Evolutionary conservation across 306 rosid genomes (phyloP).

Genomic region (Dalbergia cultrata): DNA sequence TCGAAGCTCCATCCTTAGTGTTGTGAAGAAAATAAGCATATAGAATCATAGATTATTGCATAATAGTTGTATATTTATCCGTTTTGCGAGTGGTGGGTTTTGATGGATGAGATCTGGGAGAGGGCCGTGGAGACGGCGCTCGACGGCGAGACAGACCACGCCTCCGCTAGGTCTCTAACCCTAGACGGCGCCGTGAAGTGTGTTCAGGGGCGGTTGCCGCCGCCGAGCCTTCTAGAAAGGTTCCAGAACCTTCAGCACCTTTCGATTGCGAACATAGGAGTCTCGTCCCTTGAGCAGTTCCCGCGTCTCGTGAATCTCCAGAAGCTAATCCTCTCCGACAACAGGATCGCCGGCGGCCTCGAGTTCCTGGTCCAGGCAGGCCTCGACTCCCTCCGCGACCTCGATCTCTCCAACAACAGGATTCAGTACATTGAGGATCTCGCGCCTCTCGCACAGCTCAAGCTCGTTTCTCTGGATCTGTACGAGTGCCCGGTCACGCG

Average conservation of each 20-base stretch:
- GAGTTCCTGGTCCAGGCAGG: conserved; percentile 84
- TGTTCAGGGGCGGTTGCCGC: conserved; percentile 80
- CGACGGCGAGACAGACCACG: conserved; percentile 78
- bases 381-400: conserved; percentile 80
- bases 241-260: conserved; percentile 90
- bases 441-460: conserved; percentile 83
- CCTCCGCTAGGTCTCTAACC: conserved; percentile 73
- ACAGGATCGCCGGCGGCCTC: conserved; percentile 85
- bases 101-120: conserved; percentile 99
- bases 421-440: conserved; percentile 90
- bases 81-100: conserved; percentile 18
- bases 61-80: neutral
- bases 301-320: conserved; percentile 77
- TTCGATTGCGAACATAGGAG: conserved; percentile 89
- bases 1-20: conserved; percentile 13
- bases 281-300: conserved; percentile 91
- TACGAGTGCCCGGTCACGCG: conserved; percentile 94
- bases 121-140: conserved; percentile 91
- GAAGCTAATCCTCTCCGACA: conserved; percentile 81
- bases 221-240: conserved; percentile 79
- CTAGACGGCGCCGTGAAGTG: conserved; percentile 98
- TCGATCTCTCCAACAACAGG: conserved; percentile 88
- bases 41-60: neutral
- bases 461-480: conserved; percentile 90
- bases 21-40: neutral